A percentile compares a stretch with the other conserved stretches of the same genome.
phyloP scores from a whole-genome alignment of 257 asterid genomes.

The Rubia yunnanensis region DNA sequence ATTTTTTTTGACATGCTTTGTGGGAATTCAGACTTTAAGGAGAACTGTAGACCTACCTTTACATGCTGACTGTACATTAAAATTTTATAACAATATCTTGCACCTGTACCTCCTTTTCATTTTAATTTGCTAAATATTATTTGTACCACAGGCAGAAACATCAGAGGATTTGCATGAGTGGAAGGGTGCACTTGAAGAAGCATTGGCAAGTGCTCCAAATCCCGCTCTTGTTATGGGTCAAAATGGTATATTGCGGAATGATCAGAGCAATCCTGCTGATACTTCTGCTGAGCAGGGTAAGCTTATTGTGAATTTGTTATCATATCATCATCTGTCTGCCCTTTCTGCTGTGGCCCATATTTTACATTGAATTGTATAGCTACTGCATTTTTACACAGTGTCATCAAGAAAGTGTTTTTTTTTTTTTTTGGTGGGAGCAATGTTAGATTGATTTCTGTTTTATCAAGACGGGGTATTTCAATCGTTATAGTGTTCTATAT shows the following conservation, averaged over 20 bases:
- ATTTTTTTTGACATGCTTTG: neutral
- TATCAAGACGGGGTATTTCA: neutral
- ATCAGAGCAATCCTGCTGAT: constrained; percentile 54
- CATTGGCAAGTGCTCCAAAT: constrained; percentile 76
- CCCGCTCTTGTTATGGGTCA: constrained; percentile 66
- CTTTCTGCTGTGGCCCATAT: neutral
- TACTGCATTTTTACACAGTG: neutral
- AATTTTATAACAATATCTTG: neutral
- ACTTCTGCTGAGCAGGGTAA: constrained; percentile 62
- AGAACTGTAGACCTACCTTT: neutral
- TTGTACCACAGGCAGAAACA: constrained; percentile 76
- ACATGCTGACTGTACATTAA: neutral
- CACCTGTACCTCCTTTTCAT: neutral
- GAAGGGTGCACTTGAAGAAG: constrained; percentile 96
- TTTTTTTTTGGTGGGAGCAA: neutral
- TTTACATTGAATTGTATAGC: neutral
- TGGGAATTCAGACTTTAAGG: neutral
- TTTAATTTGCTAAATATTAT: constrained; percentile 12
- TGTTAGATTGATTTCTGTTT: neutral
- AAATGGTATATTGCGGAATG: constrained; percentile 69
- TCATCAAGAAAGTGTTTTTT: neutral
- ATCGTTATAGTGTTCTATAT: neutral
- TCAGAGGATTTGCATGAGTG: constrained; percentile 86
- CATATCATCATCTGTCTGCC: neutral
- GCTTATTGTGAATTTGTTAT: constrained; percentile 4